Conservation (phyloP, 306 rosid genomes). For the Fragaria nilgerrensis region DNA sequence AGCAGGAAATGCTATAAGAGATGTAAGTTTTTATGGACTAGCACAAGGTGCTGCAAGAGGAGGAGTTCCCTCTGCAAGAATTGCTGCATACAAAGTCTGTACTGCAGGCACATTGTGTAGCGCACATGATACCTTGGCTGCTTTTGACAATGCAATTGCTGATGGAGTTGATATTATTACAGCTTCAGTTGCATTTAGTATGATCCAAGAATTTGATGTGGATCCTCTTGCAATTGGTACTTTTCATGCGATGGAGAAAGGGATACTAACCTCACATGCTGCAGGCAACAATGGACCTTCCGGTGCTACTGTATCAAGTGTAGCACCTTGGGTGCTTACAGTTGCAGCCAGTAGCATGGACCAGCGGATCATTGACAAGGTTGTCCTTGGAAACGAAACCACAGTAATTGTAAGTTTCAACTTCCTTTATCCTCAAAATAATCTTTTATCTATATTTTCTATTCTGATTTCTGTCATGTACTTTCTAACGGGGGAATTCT, state of each 20-base stretch:
- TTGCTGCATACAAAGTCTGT: constrained; percentile 28
- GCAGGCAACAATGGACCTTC: constrained; percentile 41
- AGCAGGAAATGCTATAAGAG: constrained; percentile 16
- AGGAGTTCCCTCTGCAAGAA: constrained; percentile 36
- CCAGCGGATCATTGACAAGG: constrained; percentile 24
- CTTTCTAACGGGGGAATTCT: not conserved
- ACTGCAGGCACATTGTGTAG: not conserved
- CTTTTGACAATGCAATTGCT: constrained; percentile 54
- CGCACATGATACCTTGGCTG: constrained; percentile 27
- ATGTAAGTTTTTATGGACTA: no score
- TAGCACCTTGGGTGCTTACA: constrained; percentile 46
- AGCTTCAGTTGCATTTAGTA: constrained; percentile 5
- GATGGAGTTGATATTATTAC: constrained; percentile 46
- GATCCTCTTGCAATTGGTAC: constrained; percentile 29
- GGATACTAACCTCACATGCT: constrained; percentile 35
- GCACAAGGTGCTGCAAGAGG: constrained; percentile 38
- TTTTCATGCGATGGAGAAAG: constrained; percentile 21
- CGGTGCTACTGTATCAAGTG: not conserved
- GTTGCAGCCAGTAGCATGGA: constrained; percentile 49
- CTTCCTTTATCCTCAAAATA: no score
- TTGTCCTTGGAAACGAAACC: constrained; percentile 38
- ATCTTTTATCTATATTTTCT: no score
- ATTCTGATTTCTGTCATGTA: no score
- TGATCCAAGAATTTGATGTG: accelerated
- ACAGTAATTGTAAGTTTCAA: constrained; percentile 6